Evolutionary conservation across 2,329 filamentous ascomycete species (phyloP).

Genomic region (Graphilbum fragrans): DNA sequence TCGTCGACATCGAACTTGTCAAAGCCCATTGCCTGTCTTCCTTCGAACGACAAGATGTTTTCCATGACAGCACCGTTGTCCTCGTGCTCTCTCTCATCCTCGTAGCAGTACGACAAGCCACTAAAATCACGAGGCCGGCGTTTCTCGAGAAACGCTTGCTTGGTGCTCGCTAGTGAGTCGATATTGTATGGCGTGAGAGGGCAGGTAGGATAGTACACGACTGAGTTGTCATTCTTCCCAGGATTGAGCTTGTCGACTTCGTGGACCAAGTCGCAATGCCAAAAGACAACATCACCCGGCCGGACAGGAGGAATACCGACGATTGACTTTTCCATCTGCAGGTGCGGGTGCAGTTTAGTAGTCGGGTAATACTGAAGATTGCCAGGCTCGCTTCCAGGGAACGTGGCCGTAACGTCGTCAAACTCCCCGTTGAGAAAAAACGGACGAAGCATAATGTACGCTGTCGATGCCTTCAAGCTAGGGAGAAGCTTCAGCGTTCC

Average conservation of each 20-base stretch:
- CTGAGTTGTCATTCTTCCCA: neutral
- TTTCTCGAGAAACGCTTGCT: too few relatives aligned
- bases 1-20: too few relatives aligned
- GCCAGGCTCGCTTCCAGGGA: constrained; percentile 12
- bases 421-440: constrained; percentile 39
- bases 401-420: constrained; percentile 9
- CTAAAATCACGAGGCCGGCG: too few relatives aligned
- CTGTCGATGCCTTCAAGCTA: constrained; percentile 50
- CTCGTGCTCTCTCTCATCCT: too few relatives aligned
- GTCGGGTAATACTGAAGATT: constrained; percentile 11
- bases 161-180: too few relatives aligned
- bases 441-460: constrained; percentile 55
- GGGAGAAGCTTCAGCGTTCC: constrained; percentile 62
- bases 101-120: too few relatives aligned
- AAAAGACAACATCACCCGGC: constrained; percentile 55
- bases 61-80: too few relatives aligned
- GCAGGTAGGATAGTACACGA: too few relatives aligned
- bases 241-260: neutral
- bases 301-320: constrained; percentile 46
- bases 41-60: too few relatives aligned
- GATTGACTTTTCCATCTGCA: constrained; percentile 46
- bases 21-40: too few relatives aligned
- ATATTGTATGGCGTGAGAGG: too few relatives aligned
- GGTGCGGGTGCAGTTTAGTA: constrained; percentile 45
- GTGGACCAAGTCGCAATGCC: constrained; percentile 41